A percentile compares a stretch with the other conserved stretches of the same genome.
Conservation (phyloP, 306 rosid species). For the Glycine latifolia region DNA sequence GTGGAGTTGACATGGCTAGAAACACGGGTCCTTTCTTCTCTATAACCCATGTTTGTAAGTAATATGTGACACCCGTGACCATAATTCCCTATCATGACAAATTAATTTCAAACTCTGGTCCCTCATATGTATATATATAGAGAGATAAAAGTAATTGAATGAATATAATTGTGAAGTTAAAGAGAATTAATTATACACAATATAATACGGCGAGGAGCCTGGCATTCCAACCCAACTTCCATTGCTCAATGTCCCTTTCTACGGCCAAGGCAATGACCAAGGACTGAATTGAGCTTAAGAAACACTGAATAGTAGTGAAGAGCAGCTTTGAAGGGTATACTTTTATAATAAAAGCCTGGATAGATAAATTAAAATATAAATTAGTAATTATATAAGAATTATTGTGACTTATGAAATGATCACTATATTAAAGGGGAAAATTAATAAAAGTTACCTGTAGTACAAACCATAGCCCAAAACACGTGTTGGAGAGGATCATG, state of each 20-base stretch:
- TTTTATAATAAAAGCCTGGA: slow-evolving; percentile 61
- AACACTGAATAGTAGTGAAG: slow-evolving; percentile 68
- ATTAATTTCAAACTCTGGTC: not conserved
- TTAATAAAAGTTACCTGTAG: slow-evolving; percentile 58
- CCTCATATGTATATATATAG: too few relatives aligned
- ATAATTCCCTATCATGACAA: slow-evolving; percentile 62
- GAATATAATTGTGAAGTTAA: not conserved
- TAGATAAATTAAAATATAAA: not conserved
- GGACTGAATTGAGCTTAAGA: slow-evolving; percentile 65
- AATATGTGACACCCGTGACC: slow-evolving; percentile 72
- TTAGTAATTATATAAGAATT: not conserved
- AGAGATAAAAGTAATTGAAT: not conserved
- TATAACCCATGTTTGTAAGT: slow-evolving; percentile 75
- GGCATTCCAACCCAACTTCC: slow-evolving; percentile 78
- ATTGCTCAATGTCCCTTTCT: slow-evolving; percentile 69
- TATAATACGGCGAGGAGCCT: slow-evolving; percentile 68
- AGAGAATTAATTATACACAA: slow-evolving; percentile 62
- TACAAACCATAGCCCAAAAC: slow-evolving; percentile 73
- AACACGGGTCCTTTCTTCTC: slow-evolving; percentile 84
- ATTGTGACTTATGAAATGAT: not conserved
- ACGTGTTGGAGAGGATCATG: slow-evolving; percentile 62
- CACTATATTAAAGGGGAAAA: too few relatives aligned
- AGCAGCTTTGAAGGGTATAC: slow-evolving; percentile 69
- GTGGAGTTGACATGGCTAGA: slow-evolving; percentile 76
- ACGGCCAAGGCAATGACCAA: slow-evolving; percentile 62